Conservation (phyloP, 192 early-diverging fungal genomes). For the Gigaspora rosea region DNA sequence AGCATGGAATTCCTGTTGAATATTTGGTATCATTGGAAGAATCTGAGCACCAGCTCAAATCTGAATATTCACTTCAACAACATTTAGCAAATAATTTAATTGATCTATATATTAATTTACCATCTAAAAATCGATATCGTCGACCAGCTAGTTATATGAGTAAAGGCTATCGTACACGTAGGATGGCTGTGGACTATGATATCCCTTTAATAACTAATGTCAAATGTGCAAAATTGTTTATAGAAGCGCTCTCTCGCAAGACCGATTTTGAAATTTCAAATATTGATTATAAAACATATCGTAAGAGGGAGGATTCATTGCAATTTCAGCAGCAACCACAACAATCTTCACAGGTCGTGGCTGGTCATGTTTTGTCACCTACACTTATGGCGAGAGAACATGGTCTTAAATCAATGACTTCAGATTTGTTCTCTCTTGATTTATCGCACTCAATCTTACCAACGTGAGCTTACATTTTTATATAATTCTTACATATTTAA, state of each 20-base stretch:
- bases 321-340: neutral
- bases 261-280: constrained; percentile 68
- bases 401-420: constrained; percentile 34
- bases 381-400: constrained; percentile 34
- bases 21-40: constrained; percentile 83
- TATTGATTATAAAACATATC: constrained; percentile 91
- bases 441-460: constrained; percentile 14
- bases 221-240: constrained; percentile 98
- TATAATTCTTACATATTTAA: constrained; percentile 13
- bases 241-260: constrained; percentile 89
- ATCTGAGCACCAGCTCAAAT: constrained; percentile 56
- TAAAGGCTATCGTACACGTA: constrained; percentile 90
- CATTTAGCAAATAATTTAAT: constrained; percentile 96
- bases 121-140: constrained; percentile 95
- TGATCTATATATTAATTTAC: constrained; percentile 98
- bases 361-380: constrained; percentile 33
- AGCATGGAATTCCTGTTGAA: constrained; percentile 91
- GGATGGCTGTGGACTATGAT: constrained; percentile 97
- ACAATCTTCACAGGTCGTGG: constrained; percentile 13
- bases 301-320: constrained; percentile 58
- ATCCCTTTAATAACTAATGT: constrained; percentile 98
- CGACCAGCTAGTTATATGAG: constrained; percentile 94
- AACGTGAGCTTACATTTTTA: constrained; percentile 20
- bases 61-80: constrained; percentile 92
- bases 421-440: constrained; percentile 30